Conservation (phyloP, 805 yeast species). For the Ogataea ramenticola region DNA sequence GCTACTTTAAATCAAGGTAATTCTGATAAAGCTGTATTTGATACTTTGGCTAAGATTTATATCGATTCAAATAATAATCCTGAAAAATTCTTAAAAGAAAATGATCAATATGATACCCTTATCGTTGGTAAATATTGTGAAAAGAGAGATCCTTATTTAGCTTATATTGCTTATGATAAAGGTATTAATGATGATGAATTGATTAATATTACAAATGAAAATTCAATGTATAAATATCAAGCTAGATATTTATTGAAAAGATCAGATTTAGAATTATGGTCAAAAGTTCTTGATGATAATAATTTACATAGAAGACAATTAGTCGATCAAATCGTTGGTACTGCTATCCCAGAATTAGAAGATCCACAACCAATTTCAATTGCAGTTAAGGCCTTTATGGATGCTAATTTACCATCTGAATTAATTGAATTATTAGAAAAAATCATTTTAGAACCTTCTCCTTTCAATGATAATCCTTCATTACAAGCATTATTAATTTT, state of each 20-base stretch:
- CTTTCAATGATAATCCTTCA: constrained; percentile 91
- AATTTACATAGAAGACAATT: constrained; percentile 86
- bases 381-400: constrained; percentile 94
- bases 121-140: constrained; percentile 98
- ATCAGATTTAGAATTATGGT: constrained; percentile 83
- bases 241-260: constrained; percentile 90
- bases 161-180: constrained; percentile 94
- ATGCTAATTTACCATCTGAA: constrained; percentile 86
- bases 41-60: constrained; percentile 94
- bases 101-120: constrained; percentile 82
- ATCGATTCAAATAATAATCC: constrained; percentile 97
- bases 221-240: constrained; percentile 97
- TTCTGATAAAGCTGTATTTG: constrained; percentile 82
- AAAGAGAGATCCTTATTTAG: constrained; percentile 97
- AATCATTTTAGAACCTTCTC: constrained; percentile 94
- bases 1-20: constrained; percentile 78
- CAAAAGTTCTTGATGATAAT: constrained; percentile 63
- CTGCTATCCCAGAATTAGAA: constrained; percentile 90
- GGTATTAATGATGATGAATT: constrained; percentile 90
- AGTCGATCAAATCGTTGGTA: constrained; percentile 89
- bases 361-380: constrained; percentile 92
- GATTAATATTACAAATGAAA: constrained; percentile 88
- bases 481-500: constrained; percentile 87
- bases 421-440: constrained; percentile 92
- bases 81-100: constrained; percentile 91